A percentile compares a stretch with the other conserved stretches of the same genome.
Evolutionary conservation across 2,329 filamentous ascomycete species (phyloP).

Genomic region (Alternaria novae-zelandiae): DNA sequence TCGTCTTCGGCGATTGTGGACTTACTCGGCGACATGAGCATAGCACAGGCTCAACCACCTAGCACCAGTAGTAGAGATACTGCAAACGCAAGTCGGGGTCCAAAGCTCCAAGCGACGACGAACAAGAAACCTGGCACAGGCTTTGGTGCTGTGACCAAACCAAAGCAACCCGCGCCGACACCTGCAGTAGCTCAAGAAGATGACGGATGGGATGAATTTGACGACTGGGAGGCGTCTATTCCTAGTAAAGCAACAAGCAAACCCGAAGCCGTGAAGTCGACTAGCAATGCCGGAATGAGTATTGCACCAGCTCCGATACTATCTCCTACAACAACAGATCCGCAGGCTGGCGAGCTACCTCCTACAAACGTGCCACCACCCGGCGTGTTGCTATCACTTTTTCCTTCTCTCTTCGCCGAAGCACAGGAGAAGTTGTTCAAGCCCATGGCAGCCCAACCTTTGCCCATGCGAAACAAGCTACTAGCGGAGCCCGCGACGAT

Average conservation of each 20-base stretch:
- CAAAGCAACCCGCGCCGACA: constrained; percentile 6
- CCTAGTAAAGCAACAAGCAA: constrained; percentile 12
- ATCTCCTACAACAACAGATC: constrained; percentile 27
- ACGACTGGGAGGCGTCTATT: constrained; percentile 49
- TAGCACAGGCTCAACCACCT: constrained; percentile 26
- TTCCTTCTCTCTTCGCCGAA: constrained; percentile 72
- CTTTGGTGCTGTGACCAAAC: constrained; percentile 21
- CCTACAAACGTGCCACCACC: constrained; percentile 91
- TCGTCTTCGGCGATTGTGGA: constrained; percentile 30
- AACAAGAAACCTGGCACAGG: constrained; percentile 16
- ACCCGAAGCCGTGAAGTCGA: constrained; percentile 1
- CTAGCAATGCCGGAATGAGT: not conserved
- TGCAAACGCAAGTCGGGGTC: not conserved
- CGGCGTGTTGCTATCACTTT: constrained; percentile 77
- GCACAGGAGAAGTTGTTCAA: constrained; percentile 70
- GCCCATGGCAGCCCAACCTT: constrained; percentile 64
- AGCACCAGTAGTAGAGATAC: not conserved
- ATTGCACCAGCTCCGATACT: constrained; percentile 25
- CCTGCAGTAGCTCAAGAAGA: constrained; percentile 22
- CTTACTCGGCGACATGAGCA: constrained; percentile 34
- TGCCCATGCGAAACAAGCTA: constrained; percentile 67
- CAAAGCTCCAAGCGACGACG: not conserved
- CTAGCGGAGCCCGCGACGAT: constrained; percentile 68
- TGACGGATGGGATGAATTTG: constrained; percentile 57
- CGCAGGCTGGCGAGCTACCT: constrained; percentile 53